A percentile compares a stretch with the other conserved stretches of the same genome.
These are phyloP conservation scores for Debaryomyces subglobosus DNA, from an alignment of 1,139 yeast species.

Conservation along the genomic window DNA sequence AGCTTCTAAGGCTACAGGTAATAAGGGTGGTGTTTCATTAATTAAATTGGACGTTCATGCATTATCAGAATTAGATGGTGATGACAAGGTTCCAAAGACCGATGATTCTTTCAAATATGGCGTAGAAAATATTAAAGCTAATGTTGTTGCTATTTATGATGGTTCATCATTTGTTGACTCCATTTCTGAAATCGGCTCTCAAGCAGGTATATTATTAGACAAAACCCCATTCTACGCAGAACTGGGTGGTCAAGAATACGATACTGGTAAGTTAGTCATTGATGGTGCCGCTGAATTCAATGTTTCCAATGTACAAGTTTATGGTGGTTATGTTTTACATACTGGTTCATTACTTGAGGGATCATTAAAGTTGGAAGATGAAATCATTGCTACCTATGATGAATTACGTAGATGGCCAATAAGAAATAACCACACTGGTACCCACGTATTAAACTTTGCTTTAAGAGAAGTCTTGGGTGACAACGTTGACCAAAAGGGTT, in stretches of 20 bases:
- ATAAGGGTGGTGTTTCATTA: constrained; percentile 57
- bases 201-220: constrained; percentile 80
- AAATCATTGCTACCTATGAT: constrained; percentile 84
- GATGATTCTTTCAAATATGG: constrained; percentile 80
- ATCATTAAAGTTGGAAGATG: constrained; percentile 61
- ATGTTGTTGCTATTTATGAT: constrained; percentile 70
- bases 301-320: constrained; percentile 88
- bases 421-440: constrained; percentile 97
- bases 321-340: constrained; percentile 94
- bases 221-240: constrained; percentile 96
- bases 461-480: constrained; percentile 85
- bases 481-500: constrained; percentile 92
- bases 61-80: constrained; percentile 62
- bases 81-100: constrained; percentile 71
- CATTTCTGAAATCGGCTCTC: constrained; percentile 50
- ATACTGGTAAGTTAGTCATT: constrained; percentile 88
- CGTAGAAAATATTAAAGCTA: constrained; percentile 60
- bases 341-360: constrained; percentile 89
- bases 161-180: constrained; percentile 61
- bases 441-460: constrained; percentile 90
- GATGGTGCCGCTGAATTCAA: constrained; percentile 87
- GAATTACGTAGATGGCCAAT: constrained; percentile 96
- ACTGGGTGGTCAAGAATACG: constrained; percentile 99
- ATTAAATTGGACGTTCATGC: constrained; percentile 91
- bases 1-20: constrained; percentile 89